These are phyloP conservation scores for Geranomyces michiganensis DNA, from an alignment of 192 early-diverging fungal genomes.

Conservation along the genomic window DNA sequence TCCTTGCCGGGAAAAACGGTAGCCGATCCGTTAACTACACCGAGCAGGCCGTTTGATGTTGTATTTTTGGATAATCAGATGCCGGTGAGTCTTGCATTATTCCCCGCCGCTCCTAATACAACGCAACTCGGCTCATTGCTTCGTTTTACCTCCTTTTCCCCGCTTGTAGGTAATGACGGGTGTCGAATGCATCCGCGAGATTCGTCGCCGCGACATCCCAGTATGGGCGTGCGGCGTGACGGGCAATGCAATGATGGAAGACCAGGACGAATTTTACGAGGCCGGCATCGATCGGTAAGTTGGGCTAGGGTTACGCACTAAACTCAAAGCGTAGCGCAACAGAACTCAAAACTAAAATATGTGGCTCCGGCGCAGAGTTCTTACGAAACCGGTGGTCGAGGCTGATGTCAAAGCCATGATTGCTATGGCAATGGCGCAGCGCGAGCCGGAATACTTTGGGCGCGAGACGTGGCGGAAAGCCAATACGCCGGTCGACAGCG, in stretches of 20 bases:
- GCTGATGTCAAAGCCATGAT: slow-evolving; percentile 25
- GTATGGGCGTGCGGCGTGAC: slow-evolving; percentile 35
- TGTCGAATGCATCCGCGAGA: slow-evolving; percentile 26
- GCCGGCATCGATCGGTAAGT: slow-evolving; percentile 32
- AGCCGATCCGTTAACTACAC: no score
- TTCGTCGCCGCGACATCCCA: slow-evolving; percentile 1
- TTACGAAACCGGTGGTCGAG: slow-evolving; percentile 32
- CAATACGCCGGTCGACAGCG: not conserved
- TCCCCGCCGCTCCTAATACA: no score
- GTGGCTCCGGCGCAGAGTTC: not conserved
- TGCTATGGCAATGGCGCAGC: slow-evolving; percentile 2
- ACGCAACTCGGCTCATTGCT: no score
- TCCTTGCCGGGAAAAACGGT: no score
- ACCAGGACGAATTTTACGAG: slow-evolving; percentile 34
- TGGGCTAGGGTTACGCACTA: not conserved
- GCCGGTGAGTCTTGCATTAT: no score
- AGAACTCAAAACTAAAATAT: not conserved
- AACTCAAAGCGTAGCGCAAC: not conserved
- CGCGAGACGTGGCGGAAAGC: slow-evolving; percentile 13
- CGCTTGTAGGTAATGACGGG: slow-evolving; percentile 19
- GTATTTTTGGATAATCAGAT: slow-evolving; percentile 33
- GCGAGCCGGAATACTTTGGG: not conserved
- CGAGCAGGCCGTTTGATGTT: slow-evolving; percentile 17
- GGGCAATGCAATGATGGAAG: slow-evolving; percentile 28
- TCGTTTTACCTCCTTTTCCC: not conserved